Base-by-base conservation (phyloP, 305 asterid genomes). In the Fraxinus angustifolia region DNA sequence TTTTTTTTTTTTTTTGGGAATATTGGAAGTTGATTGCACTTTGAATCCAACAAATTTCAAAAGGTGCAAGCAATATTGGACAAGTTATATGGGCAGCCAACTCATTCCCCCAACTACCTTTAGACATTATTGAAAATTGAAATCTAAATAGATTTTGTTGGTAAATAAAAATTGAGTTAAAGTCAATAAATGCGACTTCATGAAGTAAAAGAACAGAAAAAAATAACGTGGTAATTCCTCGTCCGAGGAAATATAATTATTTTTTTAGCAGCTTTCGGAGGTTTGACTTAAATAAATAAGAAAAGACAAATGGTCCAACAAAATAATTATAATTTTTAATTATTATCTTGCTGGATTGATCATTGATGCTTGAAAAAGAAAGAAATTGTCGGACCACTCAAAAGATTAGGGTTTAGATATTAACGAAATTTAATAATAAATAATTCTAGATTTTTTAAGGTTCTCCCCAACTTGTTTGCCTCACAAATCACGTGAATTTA, bases 211-310 rank as follows among this genome's bases (percentile, higher is more conserved):
- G 33, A 79, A 79, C 36, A 21, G 30, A 68, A 75, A 31, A 31
- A 8, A 78, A 81, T 80, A 73, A 88, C 87, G 88, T 90, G 88
- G 88, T 78, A 71, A 74, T 75, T 42, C 84, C 19, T 40, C 0
- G 85, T 88, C 90, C 93, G 62, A 84, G 83, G 58, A 83, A 83
- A 78, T 60, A 36, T 75, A 21, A 1, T 8, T 33, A 10, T 48
- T 73, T 68, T 16, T 26, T 56, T 87, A 40, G 82, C 70, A 80
- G 19, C 60, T 50, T 50, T 50, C 21, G 21, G 1, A 50, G 21
- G 75, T 81, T 82, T 79, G 76, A 73, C 73, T 78, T 76, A 76
- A 79, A 50, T 16, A 40, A 67, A 21, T 23, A 6, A 76, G 76
- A 11, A 77, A 80, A 83, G 10, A 17, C 45, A 48, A 78, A 53